Evolutionary conservation across 1,284 basidiomycete species (phyloP).

Genomic region (Fomes fomentarius): DNA sequence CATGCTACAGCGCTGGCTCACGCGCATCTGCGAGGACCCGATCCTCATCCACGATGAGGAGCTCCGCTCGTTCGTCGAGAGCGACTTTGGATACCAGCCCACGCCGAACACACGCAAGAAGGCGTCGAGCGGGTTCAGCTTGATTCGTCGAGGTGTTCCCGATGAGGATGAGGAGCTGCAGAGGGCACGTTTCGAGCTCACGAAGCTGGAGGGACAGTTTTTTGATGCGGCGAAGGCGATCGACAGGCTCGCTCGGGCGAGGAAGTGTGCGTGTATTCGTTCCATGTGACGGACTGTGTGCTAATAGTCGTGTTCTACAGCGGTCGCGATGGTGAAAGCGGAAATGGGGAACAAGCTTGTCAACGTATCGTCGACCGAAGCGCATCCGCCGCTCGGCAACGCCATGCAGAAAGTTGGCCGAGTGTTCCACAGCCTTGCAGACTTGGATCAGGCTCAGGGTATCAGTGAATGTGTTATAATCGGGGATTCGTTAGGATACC

Average conservation of each 20-base stretch:
- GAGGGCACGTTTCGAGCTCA: conserved; percentile 86
- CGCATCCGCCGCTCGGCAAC: conserved; percentile 78
- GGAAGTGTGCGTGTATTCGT: conserved; percentile 64
- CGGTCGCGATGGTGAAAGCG: conserved; percentile 72
- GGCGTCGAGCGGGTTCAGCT: conserved; percentile 64
- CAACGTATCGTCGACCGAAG: conserved; percentile 87
- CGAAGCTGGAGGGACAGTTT: conserved; percentile 87
- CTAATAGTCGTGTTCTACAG: conserved; percentile 41
- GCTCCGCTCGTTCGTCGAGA: conserved; percentile 89
- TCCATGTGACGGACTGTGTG: background rate
- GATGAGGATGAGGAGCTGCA: conserved; percentile 88
- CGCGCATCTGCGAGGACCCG: conserved; percentile 86
- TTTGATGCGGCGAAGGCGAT: conserved; percentile 87
- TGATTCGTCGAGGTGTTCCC: conserved; percentile 73
- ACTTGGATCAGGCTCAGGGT: conserved; percentile 84
- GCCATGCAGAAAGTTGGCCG: conserved; percentile 85
- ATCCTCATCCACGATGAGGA: conserved; percentile 89
- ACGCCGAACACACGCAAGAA: conserved; percentile 76
- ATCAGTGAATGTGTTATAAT: conserved; percentile 92
- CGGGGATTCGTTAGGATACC: conserved; percentile 91
- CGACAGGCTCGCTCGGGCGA: conserved; percentile 79
- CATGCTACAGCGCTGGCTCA: conserved; percentile 92
- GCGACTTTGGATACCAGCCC: conserved; percentile 92
- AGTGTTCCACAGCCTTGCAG: conserved; percentile 82
- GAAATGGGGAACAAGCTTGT: conserved; percentile 91